These are phyloP conservation scores for Candida glucosophila DNA, from an alignment of 1,139 yeast species.

Conservation along the genomic window DNA sequence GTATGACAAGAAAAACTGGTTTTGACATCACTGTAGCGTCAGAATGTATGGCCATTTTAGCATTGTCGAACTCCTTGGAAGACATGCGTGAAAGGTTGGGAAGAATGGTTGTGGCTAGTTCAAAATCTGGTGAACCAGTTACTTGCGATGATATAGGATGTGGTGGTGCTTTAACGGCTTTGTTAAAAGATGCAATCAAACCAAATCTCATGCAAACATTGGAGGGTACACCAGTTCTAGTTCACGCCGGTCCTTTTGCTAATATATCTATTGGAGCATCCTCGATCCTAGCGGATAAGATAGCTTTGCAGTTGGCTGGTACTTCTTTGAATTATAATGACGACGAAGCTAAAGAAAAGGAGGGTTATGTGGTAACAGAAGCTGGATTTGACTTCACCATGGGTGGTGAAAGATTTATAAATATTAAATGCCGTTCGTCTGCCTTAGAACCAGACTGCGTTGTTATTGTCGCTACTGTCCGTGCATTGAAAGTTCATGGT, in stretches of 20 bases:
- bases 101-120: conserved; percentile 81
- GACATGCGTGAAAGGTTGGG: conserved; percentile 92
- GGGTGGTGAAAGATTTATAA: conserved; percentile 98
- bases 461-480: conserved; percentile 92
- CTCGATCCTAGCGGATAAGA: conserved; percentile 89
- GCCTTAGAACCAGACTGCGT: conserved; percentile 89
- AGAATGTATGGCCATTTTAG: conserved; percentile 96
- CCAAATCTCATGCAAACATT: conserved; percentile 97
- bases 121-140: conserved; percentile 75
- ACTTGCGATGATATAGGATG: conserved; percentile 96
- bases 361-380: conserved; percentile 92
- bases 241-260: conserved; percentile 98
- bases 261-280: conserved; percentile 96
- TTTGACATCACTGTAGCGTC: conserved; percentile 96
- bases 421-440: conserved; percentile 91
- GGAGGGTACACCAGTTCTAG: conserved; percentile 97
- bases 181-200: conserved; percentile 93
- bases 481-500: conserved; percentile 96
- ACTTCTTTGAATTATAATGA: conserved; percentile 40
- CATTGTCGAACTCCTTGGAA: conserved; percentile 71
- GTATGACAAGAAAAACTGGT: conserved; percentile 81
- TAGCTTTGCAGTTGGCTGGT: conserved; percentile 91
- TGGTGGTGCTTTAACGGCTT: conserved; percentile 95
- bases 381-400: conserved; percentile 98
- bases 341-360: conserved; percentile 48